Base-by-base conservation (phyloP, 179 eudicot species). In the Sideroxylon spinosum region DNA sequence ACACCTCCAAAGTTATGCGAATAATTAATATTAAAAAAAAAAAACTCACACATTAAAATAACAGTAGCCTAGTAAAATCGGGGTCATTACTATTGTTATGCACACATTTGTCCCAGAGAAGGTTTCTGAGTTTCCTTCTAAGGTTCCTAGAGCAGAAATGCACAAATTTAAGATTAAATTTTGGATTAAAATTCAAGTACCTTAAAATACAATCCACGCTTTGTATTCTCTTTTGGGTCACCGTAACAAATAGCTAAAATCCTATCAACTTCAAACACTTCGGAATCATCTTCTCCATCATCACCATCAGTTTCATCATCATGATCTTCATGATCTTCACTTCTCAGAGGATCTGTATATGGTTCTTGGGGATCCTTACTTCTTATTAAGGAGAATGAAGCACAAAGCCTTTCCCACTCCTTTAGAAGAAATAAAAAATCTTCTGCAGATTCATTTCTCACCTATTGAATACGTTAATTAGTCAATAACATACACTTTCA, bases 391-490 rank as follows among this genome's bases (percentile, higher is more conserved):
- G 76, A 71, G 80, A 72, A 85, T 5, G 84, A 78, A 3, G 60
- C 79, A 73, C 97, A 91, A 0, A 94, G 84, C 77, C 84, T 87
- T 28, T 85, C 78, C 99, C 99, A 96, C 78, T 90, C 93, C 71
- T 82, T 89, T 9, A 96, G 10, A 50, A 96, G 78, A 12, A 37
- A 1, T 61, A 96, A 73, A 65, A 94, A 96, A 70, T 94, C 91
- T 29, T 87, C 97, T 0, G 93, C 98, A 23, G 85, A 20, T 82
- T 92, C 97, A 78, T 94, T 92, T 56, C 97, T 83, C 19, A 94
- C 99, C 97, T 94, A 55, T 6, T 25, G 22, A 50, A 13, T 0
- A 48, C 71, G 3, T 32, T 11, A 64, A 63, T 32, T 75, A 53
- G 20, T 59, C 20, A 49, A 69, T 6, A 68, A 17, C 12, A 11